Conservation (phyloP, 805 yeast species). For the Blastobotrys mokoenaii region DNA sequence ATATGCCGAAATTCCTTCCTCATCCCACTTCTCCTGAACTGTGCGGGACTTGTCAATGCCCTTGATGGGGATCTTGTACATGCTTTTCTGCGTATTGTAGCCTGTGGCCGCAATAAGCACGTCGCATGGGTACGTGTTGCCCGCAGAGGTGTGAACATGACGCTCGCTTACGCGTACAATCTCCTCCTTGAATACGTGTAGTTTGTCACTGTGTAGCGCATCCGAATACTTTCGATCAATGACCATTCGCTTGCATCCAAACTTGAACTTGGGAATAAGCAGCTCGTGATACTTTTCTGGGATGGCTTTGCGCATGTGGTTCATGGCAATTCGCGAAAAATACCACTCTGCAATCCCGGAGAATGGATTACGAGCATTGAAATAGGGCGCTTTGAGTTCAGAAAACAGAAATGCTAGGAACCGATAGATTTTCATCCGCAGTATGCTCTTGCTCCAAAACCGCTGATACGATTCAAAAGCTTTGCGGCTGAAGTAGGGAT, state of each 20-base stretch:
- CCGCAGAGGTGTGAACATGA: conserved; percentile 10
- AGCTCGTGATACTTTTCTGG: conserved; percentile 14
- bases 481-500: neutral
- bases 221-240: conserved; percentile 9
- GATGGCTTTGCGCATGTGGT: conserved; percentile 5
- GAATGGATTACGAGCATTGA: conserved; percentile 7
- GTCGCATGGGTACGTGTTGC: conserved; percentile 14
- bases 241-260: conserved; percentile 13
- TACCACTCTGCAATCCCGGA: conserved; percentile 3
- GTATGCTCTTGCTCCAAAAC: conserved; percentile 1
- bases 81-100: conserved; percentile 5
- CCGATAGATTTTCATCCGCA: conserved; percentile 7
- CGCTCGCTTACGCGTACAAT: conserved; percentile 10
- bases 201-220: conserved; percentile 8
- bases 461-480: neutral
- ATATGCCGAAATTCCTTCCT: conserved; percentile 13
- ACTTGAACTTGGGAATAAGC: conserved; percentile 5
- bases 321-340: conserved; percentile 5
- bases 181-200: conserved; percentile 8
- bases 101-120: conserved; percentile 16
- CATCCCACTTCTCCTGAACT: conserved; percentile 8
- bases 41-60: conserved; percentile 11
- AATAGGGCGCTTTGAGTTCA: conserved; percentile 11
- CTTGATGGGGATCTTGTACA: conserved; percentile 1
- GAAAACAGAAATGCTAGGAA: conserved; percentile 8